A percentile compares a stretch with the other conserved stretches of the same genome.
Conservation (phyloP, 495 filamentous ascomycete genomes). For the Xylaria grammica region DNA sequence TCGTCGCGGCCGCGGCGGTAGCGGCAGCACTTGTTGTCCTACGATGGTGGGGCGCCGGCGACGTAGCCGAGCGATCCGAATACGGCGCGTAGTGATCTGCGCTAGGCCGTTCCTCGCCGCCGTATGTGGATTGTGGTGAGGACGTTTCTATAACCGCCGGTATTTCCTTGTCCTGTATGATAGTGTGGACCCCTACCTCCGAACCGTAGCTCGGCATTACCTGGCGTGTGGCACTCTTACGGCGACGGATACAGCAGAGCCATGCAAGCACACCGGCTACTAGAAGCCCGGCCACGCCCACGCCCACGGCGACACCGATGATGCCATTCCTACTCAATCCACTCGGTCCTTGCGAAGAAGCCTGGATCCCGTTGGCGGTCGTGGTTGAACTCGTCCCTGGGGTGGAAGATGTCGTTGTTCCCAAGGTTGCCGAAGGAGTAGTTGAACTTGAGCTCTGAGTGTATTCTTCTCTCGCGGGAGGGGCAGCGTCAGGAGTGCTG, state of each 20-base stretch:
- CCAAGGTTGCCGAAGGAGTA: background rate
- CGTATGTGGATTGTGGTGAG: conserved; percentile 43
- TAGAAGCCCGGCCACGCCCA: conserved; percentile 39
- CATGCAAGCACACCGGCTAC: conserved; percentile 40
- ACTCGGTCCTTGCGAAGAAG: background rate
- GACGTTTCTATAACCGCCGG: conserved; percentile 35
- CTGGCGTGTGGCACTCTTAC: conserved; percentile 23
- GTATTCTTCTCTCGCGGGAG: background rate
- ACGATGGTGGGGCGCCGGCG: conserved; percentile 7
- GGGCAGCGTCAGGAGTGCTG: too few relatives aligned
- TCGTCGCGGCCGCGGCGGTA: background rate
- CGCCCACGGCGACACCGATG: conserved; percentile 50
- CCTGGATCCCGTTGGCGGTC: background rate
- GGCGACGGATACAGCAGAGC: conserved; percentile 42
- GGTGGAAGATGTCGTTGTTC: background rate
- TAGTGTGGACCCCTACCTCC: conserved; percentile 28
- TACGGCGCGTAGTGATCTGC: conserved; percentile 40
- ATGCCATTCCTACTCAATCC: conserved; percentile 41
- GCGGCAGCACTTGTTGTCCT: conserved; percentile 8
- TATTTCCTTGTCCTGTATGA: conserved; percentile 51
- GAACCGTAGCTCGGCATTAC: conserved; percentile 26
- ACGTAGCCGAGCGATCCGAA: conserved; percentile 36
- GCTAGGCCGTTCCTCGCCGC: conserved; percentile 6
- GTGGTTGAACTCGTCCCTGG: conserved; percentile 11
- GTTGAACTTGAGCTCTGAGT: background rate